Percentiles rank a stretch among this genome's conserved stretches.
These are phyloP conservation scores for Erucastrum elatum DNA, from an alignment of 345 rosid species.

Conservation along the genomic window DNA sequence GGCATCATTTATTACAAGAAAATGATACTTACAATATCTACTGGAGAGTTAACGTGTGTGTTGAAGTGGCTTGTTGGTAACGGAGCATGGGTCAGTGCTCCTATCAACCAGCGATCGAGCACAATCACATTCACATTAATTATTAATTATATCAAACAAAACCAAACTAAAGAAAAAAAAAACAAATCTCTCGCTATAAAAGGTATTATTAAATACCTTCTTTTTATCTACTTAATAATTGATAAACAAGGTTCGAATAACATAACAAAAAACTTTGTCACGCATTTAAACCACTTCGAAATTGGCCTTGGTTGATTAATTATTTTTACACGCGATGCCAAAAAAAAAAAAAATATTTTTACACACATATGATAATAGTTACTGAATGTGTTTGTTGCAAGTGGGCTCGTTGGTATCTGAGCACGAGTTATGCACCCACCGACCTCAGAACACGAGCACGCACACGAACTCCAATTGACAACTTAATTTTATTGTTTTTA, in stretches of 20 bases:
- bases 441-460: not conserved
- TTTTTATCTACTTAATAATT: no score
- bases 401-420: conserved; percentile 15
- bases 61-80: conserved; percentile 19
- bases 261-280: not conserved
- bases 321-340: not conserved
- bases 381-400: not conserved
- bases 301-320: not conserved
- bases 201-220: conserved; percentile 8
- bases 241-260: not conserved
- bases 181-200: not conserved
- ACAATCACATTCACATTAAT: not conserved
- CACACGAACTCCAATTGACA: no score
- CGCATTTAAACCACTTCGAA: not conserved
- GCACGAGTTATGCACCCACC: conserved; percentile 7
- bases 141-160: no score
- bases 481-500: no score
- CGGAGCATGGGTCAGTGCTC: conserved; percentile 13
- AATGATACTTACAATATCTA: no score
- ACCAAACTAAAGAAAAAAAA: not conserved
- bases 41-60: not conserved
- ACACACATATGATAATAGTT: not conserved
- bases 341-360: no score
- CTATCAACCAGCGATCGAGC: not conserved
- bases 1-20: not conserved